Conservation (phyloP, 1,139 yeast species). For the Petasospora fabianii region DNA sequence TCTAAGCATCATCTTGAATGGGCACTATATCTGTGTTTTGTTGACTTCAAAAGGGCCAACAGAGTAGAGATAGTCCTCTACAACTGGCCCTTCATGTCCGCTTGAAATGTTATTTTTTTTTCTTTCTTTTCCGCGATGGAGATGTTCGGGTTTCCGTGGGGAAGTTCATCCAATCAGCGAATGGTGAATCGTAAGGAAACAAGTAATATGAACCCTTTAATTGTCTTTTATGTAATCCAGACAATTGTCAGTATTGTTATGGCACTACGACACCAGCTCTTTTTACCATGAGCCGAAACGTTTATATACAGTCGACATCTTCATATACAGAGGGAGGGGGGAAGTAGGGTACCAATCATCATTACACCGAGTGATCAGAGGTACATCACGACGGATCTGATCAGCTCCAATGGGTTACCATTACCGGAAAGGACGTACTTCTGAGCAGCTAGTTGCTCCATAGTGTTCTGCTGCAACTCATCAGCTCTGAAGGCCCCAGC, state of each 20-base stretch:
- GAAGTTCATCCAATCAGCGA: neutral
- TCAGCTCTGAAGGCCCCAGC: conserved; percentile 53
- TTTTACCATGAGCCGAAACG: too few species aligned
- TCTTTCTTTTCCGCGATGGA: neutral
- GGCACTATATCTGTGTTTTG: too few species aligned
- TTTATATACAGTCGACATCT: too few species aligned
- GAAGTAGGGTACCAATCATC: too few species aligned
- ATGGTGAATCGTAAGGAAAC: neutral
- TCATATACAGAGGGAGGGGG: too few species aligned
- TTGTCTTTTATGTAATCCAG: too few species aligned
- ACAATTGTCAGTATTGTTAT: too few species aligned
- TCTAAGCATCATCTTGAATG: conserved; percentile 7
- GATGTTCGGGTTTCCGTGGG: conserved; percentile 1
- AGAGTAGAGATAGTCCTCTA: too few species aligned
- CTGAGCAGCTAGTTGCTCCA: conserved; percentile 41
- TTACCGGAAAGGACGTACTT: conserved; percentile 66
- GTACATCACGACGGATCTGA: conserved; percentile 42
- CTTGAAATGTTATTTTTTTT: neutral
- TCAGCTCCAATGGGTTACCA: conserved; percentile 73
- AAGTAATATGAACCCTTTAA: too few species aligned
- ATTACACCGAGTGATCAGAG: too few species aligned
- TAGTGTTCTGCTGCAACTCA: conserved; percentile 29
- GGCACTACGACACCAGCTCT: too few species aligned
- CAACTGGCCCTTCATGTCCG: neutral
- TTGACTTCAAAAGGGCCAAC: too few species aligned